Evolutionary conservation across 139 green algal species (phyloP), one percentile per base, ranked within the genome.

Genomic region (Chlamydomonas eustigma): DNA sequence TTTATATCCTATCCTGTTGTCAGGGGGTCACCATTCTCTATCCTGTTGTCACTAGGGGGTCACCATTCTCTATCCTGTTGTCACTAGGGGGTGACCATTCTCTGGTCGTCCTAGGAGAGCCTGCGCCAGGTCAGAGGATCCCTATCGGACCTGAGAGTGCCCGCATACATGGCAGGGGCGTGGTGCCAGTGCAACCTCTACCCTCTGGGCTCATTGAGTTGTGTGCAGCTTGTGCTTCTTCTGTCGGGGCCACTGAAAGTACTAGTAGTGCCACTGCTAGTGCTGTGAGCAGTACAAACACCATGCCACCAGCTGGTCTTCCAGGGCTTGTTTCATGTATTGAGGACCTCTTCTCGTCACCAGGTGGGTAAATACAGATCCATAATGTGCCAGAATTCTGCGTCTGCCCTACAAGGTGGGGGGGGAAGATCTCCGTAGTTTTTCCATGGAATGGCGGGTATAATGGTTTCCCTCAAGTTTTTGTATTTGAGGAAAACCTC

Each of bases 341-440:
- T 1, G 81, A 84, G 72, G 77, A 82, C 34, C 38, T 89, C 0
- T 85, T 91, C 39, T 70, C 64, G 0, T 89, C 68, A 2, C 78
- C 82, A 30, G 86, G 80, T 70, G 63, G 63, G 63, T 70, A 28
- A 24, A 63, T 28, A 63, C 2, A 65, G n/a, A n/a, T n/a, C n/a
- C n/a, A n/a, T n/a, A n/a, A n/a, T n/a, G n/a, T n/a, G n/a, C n/a
- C n/a, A n/a, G n/a, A n/a, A n/a, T n/a, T n/a, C n/a, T n/a, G n/a
- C n/a, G n/a, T n/a, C n/a, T n/a, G n/a, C n/a, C n/a, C n/a, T n/a
- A n/a, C n/a, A n/a, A n/a, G n/a, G n/a, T n/a, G n/a, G n/a, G n/a
- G n/a, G n/a, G n/a, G n/a, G n/a, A n/a, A n/a, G n/a, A n/a, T n/a
- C n/a, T n/a, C n/a, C n/a, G n/a, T n/a, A n/a, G n/a, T n/a, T n/a